Evolutionary conservation across 148 eudicot genomes (phyloP), one percentile per base, ranked within the genome.

Genomic region (Linanthus parryae): DNA sequence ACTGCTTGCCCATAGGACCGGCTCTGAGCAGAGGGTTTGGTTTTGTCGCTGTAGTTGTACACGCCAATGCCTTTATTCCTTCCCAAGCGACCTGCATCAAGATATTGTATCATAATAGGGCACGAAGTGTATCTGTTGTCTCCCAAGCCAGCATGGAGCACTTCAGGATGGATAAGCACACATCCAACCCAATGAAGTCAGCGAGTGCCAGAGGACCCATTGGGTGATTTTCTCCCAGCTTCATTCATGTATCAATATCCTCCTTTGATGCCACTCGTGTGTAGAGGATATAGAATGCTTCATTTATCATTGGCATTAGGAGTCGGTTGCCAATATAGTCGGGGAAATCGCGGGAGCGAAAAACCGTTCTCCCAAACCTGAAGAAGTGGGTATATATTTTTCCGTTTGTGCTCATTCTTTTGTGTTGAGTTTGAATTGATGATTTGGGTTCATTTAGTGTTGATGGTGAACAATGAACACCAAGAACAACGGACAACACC

Each of bases 131-230:
- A 88, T 58, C 85, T 84, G 39, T 23, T 57, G 39, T 84, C 97
- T 26, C 87, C 97, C 8, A 88, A 77, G 52, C 97, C 97, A 15
- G 69, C 59, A 52, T 84, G 97, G 58, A 88, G 90, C 45, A 88
- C 83, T 61, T 79, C 63, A 88, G 49, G 42, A 88, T 77, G 11
- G 94, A 88, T 69, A 88, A 67, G 68, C 94, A 84, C 59, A 88
- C 84, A 71, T 88, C 97, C 58, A 88, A 61, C n/a, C 94, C 94
- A n/a, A 88, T 88, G 61, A 84, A 80, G 70, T 88, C 97, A 46
- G 97, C 94, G 54, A 88, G 97, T 70, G 81, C 64, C 13, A 88
- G 37, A 10, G 96, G 96, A 54, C 94, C 96, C 94, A 88, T 84
- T 44, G 94, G 96, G 44, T 88, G 96, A 29, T 79, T 81, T 45